Evolutionary conservation across 2,329 filamentous ascomycete genomes (phyloP), one percentile per base, ranked within the genome.

Genomic region (Verticillium nubilum): DNA sequence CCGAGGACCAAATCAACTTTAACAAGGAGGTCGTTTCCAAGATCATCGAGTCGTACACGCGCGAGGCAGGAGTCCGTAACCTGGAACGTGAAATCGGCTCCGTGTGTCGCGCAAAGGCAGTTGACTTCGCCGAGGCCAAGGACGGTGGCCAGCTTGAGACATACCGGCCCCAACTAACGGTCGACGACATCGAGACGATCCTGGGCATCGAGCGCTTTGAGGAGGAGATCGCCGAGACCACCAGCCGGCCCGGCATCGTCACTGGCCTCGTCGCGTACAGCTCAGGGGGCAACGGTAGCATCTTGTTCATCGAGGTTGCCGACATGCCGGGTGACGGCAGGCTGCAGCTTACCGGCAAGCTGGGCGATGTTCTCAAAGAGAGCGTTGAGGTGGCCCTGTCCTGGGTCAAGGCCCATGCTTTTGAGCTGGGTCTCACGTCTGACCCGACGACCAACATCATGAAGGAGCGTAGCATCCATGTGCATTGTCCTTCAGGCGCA

Each of bases 341-440:
- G 58, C 92, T 99, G 35, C 95, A 98, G 76, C 86, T 99, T 27
- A 99, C 95, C 1, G 95, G 95, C 62, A 98, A 96, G 73, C 86
- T 99, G 6, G 95, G 95, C 64, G 93, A 97, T 67, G 95, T 99
- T 29, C 86, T 99, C 61, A 98, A 98, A 76, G 95, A 99, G 75
- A 94, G 89, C 63, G 95, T 98, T 50, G 94, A 98, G 74, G 95
- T 99, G 23, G 95, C 95, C 12, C 82, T 98, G 33, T 94, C 89
- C 17, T 99, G 95, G 95, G 95, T 99, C 57, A 97, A 97, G 74
- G 91, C 92, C 4, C 94, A 99, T 72, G 93, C 94, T 2, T 97
- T 89, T 69, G 91, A 96, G 69, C 82, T 99, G 13, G 92, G 92
- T 10, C 80, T 99, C 47, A 92, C 91, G 4, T 81, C 87, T 59